Percentiles rank a stretch among this genome's conserved stretches.
Evolutionary conservation across 225 moss, liverwort and hornwort genomes (phyloP).

Genomic region (Anthoceros angustus): DNA sequence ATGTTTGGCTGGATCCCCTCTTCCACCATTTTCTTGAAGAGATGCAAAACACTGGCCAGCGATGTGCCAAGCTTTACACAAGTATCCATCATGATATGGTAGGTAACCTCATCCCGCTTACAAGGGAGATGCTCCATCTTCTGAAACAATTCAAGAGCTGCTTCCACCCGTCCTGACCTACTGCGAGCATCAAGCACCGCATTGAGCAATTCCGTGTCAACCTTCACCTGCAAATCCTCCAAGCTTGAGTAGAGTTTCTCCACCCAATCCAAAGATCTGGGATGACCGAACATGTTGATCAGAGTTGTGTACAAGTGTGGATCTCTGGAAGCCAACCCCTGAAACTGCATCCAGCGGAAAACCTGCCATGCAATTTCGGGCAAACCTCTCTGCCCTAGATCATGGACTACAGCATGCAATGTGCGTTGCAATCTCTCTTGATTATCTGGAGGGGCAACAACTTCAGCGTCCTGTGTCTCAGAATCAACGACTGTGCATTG

Average conservation of each 20-base stretch:
- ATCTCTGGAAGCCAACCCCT: slow-evolving; percentile 82
- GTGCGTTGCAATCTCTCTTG: slow-evolving; percentile 20
- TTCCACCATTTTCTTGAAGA: slow-evolving; percentile 78
- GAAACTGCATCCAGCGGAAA: slow-evolving; percentile 82
- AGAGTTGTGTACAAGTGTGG: slow-evolving; percentile 88
- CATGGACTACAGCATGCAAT: slow-evolving; percentile 70
- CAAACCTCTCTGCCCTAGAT: slow-evolving; percentile 48
- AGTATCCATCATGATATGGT: slow-evolving; percentile 78
- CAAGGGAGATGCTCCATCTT: slow-evolving; percentile 49
- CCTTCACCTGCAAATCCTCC: slow-evolving; percentile 41
- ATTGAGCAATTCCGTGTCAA: slow-evolving; percentile 64
- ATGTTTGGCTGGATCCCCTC: slow-evolving; percentile 65
- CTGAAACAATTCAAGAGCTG: slow-evolving; percentile 43
- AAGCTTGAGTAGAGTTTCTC: slow-evolving; percentile 66
- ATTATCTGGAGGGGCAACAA: background rate
- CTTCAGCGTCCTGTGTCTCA: background rate
- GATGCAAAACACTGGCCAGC: slow-evolving; percentile 56
- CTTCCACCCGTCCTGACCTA: slow-evolving; percentile 69
- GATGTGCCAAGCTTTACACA: slow-evolving; percentile 60
- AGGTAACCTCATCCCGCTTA: slow-evolving; percentile 62
- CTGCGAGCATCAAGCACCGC: slow-evolving; percentile 65
- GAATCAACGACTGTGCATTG: background rate
- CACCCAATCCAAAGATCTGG: slow-evolving; percentile 66
- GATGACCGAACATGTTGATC: slow-evolving; percentile 55
- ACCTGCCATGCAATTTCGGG: slow-evolving; percentile 49